Evolutionary conservation across 331 rosid genomes (phyloP).

Genomic region (Malus hybrid): DNA sequence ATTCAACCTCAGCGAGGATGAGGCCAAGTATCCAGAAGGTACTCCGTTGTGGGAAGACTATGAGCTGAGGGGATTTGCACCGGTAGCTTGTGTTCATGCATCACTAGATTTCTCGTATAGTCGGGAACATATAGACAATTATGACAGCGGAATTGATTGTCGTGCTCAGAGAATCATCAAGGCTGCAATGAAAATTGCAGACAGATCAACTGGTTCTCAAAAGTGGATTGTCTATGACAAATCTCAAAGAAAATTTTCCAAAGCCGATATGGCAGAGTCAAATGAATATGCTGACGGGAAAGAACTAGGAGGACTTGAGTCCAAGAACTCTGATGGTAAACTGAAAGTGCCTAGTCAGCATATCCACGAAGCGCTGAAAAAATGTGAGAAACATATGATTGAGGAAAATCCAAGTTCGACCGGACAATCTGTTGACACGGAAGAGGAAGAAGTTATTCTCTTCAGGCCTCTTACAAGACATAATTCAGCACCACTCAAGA

Average conservation of each 20-base stretch:
- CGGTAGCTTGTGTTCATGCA: constrained; percentile 42
- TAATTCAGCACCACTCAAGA: constrained; percentile 65
- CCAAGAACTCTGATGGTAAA: constrained; percentile 16
- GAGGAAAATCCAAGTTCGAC: constrained; percentile 14
- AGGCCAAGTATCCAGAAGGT: constrained; percentile 22
- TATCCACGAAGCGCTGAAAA: constrained; percentile 11
- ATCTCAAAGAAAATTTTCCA: constrained; percentile 17
- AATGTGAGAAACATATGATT: constrained; percentile 16
- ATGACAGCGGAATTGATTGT: constrained; percentile 38
- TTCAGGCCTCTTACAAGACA: constrained; percentile 81
- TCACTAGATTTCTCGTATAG: constrained; percentile 50
- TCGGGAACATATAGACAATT: constrained; percentile 46
- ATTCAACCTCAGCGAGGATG: constrained; percentile 21
- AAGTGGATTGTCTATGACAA: constrained; percentile 48
- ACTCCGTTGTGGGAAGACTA: constrained; percentile 90
- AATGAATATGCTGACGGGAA: constrained; percentile 18
- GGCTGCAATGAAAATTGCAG: constrained; percentile 55
- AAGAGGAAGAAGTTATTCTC: constrained; percentile 93
- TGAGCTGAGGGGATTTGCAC: constrained; percentile 83
- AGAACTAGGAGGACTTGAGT: constrained; percentile 24
- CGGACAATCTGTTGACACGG: constrained; percentile 32
- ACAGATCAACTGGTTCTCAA: constrained; percentile 40
- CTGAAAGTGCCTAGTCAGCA: constrained; percentile 14
- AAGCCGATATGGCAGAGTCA: constrained; percentile 15
- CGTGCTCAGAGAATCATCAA: constrained; percentile 53